phyloP scores from a whole-genome alignment of 495 filamentous ascomycete species.

The Penicillium soppii region DNA sequence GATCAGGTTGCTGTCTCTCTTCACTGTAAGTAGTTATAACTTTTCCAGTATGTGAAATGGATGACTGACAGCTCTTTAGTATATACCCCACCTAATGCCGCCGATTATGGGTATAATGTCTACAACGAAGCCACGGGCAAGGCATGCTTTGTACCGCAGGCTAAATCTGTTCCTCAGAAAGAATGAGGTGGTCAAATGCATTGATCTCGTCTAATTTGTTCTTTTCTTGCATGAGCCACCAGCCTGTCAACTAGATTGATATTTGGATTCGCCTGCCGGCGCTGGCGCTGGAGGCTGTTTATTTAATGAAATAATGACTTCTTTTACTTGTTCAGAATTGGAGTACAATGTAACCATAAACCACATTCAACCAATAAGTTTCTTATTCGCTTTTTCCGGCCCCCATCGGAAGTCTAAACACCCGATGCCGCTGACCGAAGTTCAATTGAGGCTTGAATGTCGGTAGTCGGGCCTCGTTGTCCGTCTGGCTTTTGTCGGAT shows the following conservation, averaged over 20 bases:
- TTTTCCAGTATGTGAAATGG: neutral
- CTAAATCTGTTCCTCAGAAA: slow-evolving; percentile 13
- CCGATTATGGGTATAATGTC: slow-evolving; percentile 69
- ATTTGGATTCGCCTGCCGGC: neutral
- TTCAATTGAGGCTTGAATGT: neutral
- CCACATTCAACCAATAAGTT: no score
- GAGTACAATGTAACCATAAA: no score
- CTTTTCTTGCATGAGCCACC: neutral
- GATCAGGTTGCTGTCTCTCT: slow-evolving; percentile 77
- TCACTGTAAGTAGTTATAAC: slow-evolving; percentile 56
- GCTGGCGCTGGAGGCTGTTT: neutral
- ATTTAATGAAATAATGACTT: slow-evolving; percentile 1
- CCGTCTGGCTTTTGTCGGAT: neutral
- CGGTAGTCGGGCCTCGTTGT: neutral
- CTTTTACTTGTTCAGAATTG: neutral
- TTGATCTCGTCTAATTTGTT: neutral
- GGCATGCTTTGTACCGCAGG: slow-evolving; percentile 31
- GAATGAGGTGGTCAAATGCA: neutral
- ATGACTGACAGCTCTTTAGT: slow-evolving; percentile 9
- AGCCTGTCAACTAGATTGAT: neutral
- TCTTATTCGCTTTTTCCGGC: no score
- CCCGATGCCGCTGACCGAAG: no score
- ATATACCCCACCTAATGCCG: slow-evolving; percentile 60
- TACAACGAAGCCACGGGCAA: slow-evolving; percentile 69
- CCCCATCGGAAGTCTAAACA: no score